Evolutionary conservation across 208 protist species (phyloP), one percentile per base, ranked within the genome.

Genomic region (Leishmania major): DNA sequence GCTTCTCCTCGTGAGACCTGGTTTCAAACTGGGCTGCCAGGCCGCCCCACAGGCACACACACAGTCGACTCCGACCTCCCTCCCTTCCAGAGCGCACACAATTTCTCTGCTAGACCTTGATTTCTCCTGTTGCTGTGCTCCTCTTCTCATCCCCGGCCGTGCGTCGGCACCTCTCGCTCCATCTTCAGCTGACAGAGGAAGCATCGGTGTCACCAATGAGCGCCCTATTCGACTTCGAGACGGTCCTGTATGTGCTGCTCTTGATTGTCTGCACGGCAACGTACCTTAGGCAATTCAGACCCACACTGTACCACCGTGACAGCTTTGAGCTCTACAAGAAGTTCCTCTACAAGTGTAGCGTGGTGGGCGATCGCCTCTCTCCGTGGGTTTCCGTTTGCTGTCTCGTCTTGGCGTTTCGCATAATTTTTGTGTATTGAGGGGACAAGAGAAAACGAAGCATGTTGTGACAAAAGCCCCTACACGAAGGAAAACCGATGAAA

Each of bases 341-440:
- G 76, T 97, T 96, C 69, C 80, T 98, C 2, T 98, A 98, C 92
- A 98, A 98, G 75, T 97, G 94, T 76, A 96, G 92, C 80, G 95
- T 98, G 22, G 87, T 98, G 22, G 96, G 96, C 17, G 96, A 98
- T 80, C 92, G 96, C 6, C 91, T 98, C 25, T 97, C 93, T 8
- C 89, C 91, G 17, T 94, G 90, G 87, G 94, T 98, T 43, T 87
- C 94, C 3, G 47, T 96, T 45, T 86, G 84, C 57, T 98, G 96
- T 78, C 67, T 98, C 66, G 51, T 96, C 15, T 81, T 98, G 69
- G 93, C 92, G 19, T 85, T 95, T 45, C 82, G 94, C 6, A 86
- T 97, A 31, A 74, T 98, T 11, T 96, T 98, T 89, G 89, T 95
- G 17, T 86, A 95, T 74, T 97, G 75, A 80, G 64, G 53, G 53